phyloP scores from a whole-genome alignment of 2,329 filamentous ascomycete genomes.

The Fusarium lateritium region DNA sequence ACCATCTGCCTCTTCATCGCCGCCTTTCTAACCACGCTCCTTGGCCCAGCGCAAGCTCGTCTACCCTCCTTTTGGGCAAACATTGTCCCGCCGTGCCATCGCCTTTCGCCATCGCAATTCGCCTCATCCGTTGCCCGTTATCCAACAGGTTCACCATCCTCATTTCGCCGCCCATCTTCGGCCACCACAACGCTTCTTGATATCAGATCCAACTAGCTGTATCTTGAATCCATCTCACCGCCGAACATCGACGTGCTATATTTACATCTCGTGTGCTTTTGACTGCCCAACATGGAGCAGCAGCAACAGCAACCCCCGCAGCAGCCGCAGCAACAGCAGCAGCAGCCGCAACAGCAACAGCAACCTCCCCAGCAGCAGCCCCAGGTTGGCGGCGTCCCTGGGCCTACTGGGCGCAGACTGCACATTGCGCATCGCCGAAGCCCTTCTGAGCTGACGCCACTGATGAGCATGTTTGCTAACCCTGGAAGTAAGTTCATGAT shows the following conservation, averaged over 20 bases:
- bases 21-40: constrained; percentile 56
- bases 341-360: constrained; percentile 71
- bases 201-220: constrained; percentile 44
- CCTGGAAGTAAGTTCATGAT: constrained; percentile 71
- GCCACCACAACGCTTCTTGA: constrained; percentile 43
- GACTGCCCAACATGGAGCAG: constrained; percentile 71
- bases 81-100: constrained; percentile 53
- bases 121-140: constrained; percentile 46
- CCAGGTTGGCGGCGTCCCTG: constrained; percentile 72
- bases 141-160: constrained; percentile 45
- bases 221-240: constrained; percentile 42
- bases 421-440: constrained; percentile 98
- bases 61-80: constrained; percentile 58
- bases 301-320: constrained; percentile 70
- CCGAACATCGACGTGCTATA: constrained; percentile 58
- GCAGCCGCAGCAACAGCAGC: constrained; percentile 63
- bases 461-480: constrained; percentile 91
- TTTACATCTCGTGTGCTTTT: constrained; percentile 53
- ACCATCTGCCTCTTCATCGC: constrained; percentile 55
- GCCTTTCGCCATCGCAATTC: constrained; percentile 50
- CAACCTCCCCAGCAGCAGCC: constrained; percentile 62
- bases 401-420: constrained; percentile 88
- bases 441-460: constrained; percentile 94
- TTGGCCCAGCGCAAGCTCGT: constrained; percentile 56
- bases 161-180: constrained; percentile 44